Evolutionary conservation across 78 protist genomes (phyloP).

Genomic region (Planoprotostelium fungivorum): DNA sequence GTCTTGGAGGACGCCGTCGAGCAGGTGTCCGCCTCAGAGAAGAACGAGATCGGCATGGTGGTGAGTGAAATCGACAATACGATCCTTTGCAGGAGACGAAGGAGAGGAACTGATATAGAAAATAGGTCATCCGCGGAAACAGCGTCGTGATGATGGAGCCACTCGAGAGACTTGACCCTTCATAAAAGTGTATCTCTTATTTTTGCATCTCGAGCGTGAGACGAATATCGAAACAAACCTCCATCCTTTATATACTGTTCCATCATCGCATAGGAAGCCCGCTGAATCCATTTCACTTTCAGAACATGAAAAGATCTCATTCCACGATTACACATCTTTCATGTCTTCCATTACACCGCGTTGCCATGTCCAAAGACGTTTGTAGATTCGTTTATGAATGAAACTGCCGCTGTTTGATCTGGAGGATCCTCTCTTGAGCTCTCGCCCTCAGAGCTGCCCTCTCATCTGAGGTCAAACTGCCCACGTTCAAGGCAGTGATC

Average conservation of each 20-base stretch:
- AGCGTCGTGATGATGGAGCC: slow-evolving; percentile 59
- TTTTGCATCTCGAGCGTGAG: too few species aligned
- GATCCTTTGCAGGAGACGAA: background rate
- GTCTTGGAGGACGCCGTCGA: slow-evolving; percentile 83
- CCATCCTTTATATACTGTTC: too few species aligned
- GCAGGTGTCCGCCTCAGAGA: slow-evolving; percentile 39
- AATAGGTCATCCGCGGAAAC: slow-evolving; percentile 60
- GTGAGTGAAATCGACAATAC: slow-evolving; percentile 14
- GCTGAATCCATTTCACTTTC: too few species aligned
- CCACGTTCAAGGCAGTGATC: background rate
- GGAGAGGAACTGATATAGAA: background rate
- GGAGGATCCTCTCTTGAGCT: background rate
- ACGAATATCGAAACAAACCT: too few species aligned
- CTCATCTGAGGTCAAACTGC: background rate
- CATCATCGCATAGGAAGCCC: too few species aligned
- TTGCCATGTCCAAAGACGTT: too few species aligned
- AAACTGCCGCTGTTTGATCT: background rate
- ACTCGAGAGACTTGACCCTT: slow-evolving; percentile 14
- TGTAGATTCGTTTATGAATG: too few species aligned
- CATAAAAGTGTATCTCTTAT: background rate
- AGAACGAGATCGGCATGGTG: slow-evolving; percentile 68
- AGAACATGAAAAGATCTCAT: too few species aligned
- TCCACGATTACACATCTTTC: too few species aligned
- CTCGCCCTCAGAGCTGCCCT: background rate
- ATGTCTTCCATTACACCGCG: too few species aligned